A percentile compares a stretch with the other conserved stretches of the same genome.
phyloP scores from a whole-genome alignment of 352 stramenopile genomes.

The Pythium monospermum region DNA sequence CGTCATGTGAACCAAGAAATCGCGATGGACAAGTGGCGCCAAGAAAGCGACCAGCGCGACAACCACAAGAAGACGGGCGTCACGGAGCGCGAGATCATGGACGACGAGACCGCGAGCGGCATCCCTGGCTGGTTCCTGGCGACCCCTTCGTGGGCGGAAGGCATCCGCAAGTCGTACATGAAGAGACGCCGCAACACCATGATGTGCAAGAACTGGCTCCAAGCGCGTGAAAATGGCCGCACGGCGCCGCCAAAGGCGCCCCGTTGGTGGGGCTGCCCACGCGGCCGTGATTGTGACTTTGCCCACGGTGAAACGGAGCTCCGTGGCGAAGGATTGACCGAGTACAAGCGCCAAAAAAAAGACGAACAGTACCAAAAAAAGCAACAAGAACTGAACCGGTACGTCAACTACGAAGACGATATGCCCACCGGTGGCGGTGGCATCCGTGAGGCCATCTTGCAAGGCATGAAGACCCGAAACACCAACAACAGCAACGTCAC shows the following conservation, averaged over 20 bases:
- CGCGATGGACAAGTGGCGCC: conserved; percentile 73
- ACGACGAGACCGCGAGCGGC: conserved; percentile 78
- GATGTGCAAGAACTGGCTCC: conserved; percentile 66
- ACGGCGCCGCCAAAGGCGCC: conserved; percentile 42
- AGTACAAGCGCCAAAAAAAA: conserved; percentile 70
- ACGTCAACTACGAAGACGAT: conserved; percentile 71
- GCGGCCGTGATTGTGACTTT: conserved; percentile 78
- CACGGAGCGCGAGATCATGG: conserved; percentile 57
- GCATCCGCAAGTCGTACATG: conserved; percentile 81
- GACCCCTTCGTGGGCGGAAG: conserved; percentile 78
- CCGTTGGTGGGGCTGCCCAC: conserved; percentile 78
- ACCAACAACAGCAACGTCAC: conserved; percentile 19
- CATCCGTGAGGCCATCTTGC: conserved; percentile 63
- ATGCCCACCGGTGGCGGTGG: conserved; percentile 60
- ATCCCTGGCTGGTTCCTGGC: conserved; percentile 82
- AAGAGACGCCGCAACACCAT: conserved; percentile 79
- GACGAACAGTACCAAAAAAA: conserved; percentile 46
- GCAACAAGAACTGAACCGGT: conserved; percentile 57
- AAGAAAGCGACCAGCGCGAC: conserved; percentile 47
- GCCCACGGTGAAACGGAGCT: conserved; percentile 79
- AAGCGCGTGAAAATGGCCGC: conserved; percentile 45
- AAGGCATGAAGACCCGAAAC: conserved; percentile 50
- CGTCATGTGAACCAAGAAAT: conserved; percentile 87
- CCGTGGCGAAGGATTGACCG: conserved; percentile 50
- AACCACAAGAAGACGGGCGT: conserved; percentile 43